Base-by-base conservation (phyloP, 805 yeast genomes). In the Yamadazyma akitaensis region DNA sequence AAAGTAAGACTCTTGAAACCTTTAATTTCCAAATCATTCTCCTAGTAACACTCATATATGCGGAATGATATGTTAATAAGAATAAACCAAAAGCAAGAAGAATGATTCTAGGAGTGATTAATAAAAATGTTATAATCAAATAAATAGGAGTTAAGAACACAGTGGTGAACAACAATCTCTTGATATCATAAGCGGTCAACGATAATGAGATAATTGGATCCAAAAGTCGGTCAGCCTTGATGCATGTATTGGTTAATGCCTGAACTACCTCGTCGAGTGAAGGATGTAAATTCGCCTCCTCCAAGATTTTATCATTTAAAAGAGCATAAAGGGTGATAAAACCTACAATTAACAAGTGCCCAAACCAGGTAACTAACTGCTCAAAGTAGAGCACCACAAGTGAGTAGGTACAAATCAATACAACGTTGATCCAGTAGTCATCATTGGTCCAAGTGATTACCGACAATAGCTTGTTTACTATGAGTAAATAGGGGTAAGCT, bases 371-470 rank as follows among this genome's bases (percentile, higher is more conserved):
- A 32, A 88, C 76, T 44, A 90, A 64, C n/a, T 72, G 66, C 57
- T 90, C 96, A 61, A 87, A 88, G 65, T 90, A 88, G n/a, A 85
- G 65, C 17, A 88, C 86, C 3, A 77, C 59, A 4, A 85, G 66
- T 1, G 81, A 69, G 62, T 79, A 83, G 11, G 71, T 55, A 2
- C 80, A 68, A 19, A 85, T 76, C 39, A 85, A 56, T 24, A 89
- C 73, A 16, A 86, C 69, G 56, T 89, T 81, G 46, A 84, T 67
- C 88, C 92, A 89, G 30, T 78, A 73, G 61, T 88, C 94, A 32
- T 86, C 91, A 51, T 83, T 82, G 2, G 97, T 87, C 99, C 99
- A 92, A 0, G 98, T 91, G 32, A 88, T 64, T 34, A 90, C 73
- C 37, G 88, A 82, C 46, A 90, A 71, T 2, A 79, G 51, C 53